A percentile compares a stretch with the other conserved stretches of the same genome.
Conservation (phyloP, 2,329 filamentous ascomycete genomes). For the Pleoardoris graminearum region DNA sequence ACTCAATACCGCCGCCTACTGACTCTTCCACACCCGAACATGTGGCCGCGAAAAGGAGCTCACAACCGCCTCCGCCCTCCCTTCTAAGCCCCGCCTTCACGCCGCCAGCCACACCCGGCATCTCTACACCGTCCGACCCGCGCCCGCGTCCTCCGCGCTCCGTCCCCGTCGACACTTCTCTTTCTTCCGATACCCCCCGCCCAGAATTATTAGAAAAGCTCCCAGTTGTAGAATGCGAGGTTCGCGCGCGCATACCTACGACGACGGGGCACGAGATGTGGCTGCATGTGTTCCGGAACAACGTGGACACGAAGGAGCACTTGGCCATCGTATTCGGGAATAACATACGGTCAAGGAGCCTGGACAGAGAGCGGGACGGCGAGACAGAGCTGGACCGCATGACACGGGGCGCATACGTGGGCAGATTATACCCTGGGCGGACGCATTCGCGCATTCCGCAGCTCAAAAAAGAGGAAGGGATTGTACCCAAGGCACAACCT, state of each 20-base stretch:
- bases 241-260: slow-evolving; percentile 92
- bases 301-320: slow-evolving; percentile 92
- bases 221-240: slow-evolving; percentile 88
- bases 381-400: slow-evolving; percentile 90
- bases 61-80: slow-evolving; percentile 43
- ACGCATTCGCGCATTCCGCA: slow-evolving; percentile 70
- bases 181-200: slow-evolving; percentile 51
- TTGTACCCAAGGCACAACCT: slow-evolving; percentile 25
- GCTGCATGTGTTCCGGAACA: slow-evolving; percentile 90
- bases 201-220: slow-evolving; percentile 75
- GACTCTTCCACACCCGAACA: background rate
- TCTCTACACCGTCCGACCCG: slow-evolving; percentile 38
- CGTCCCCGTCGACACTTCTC: slow-evolving; percentile 49
- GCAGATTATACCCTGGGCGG: slow-evolving; percentile 82
- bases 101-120: slow-evolving; percentile 44
- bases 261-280: slow-evolving; percentile 95
- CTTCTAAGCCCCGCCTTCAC: slow-evolving; percentile 54
- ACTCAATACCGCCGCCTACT: background rate
- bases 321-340: slow-evolving; percentile 95
- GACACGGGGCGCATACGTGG: slow-evolving; percentile 91
- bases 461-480: slow-evolving; percentile 45
- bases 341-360: slow-evolving; percentile 71
- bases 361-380: slow-evolving; percentile 72
- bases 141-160: slow-evolving; percentile 43
- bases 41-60: slow-evolving; percentile 10